Evolutionary conservation across 2,329 filamentous ascomycete species (phyloP).

Genomic region (Verticillium klebahnii): DNA sequence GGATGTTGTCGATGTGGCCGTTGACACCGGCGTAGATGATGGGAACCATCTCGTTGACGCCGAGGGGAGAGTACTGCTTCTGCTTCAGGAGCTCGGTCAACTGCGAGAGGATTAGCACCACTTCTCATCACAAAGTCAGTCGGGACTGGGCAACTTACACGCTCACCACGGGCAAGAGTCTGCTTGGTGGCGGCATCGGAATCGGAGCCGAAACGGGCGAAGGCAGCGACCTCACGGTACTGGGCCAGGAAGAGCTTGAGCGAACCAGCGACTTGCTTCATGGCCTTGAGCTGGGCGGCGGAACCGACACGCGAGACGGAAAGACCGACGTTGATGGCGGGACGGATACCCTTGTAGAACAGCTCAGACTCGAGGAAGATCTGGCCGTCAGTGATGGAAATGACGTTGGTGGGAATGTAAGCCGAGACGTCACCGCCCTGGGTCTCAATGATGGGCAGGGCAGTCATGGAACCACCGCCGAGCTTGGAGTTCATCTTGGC

Average conservation of each 20-base stretch:
- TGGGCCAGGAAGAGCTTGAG: constrained; percentile 99
- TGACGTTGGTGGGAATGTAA: constrained; percentile 99
- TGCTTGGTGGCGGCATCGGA: constrained; percentile 98
- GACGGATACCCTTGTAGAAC: constrained; percentile 99
- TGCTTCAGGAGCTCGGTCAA: constrained; percentile 98
- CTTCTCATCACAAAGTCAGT: no score
- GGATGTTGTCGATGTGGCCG: constrained; percentile 83
- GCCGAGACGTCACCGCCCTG: constrained; percentile 99
- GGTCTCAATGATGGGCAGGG: constrained; percentile 96
- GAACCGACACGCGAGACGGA: constrained; percentile 99
- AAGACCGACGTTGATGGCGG: constrained; percentile 99
- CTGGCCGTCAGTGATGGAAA: constrained; percentile 99
- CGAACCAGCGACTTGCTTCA: constrained; percentile 99
- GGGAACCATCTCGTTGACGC: constrained; percentile 99
- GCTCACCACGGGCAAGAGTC: constrained; percentile 96
- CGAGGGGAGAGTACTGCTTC: constrained; percentile 99
- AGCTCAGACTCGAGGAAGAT: constrained; percentile 99
- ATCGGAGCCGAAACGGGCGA: constrained; percentile 99
- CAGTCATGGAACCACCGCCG: constrained; percentile 94
- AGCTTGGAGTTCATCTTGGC: constrained; percentile 93
- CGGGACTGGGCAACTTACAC: constrained; percentile 55
- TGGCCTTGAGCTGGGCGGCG: constrained; percentile 98
- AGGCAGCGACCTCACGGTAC: constrained; percentile 99
- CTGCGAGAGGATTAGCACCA: constrained; percentile 27
- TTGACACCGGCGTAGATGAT: constrained; percentile 99